phyloP scores from a whole-genome alignment of 352 stramenopile genomes.

The Globisporangium paddicum region DNA sequence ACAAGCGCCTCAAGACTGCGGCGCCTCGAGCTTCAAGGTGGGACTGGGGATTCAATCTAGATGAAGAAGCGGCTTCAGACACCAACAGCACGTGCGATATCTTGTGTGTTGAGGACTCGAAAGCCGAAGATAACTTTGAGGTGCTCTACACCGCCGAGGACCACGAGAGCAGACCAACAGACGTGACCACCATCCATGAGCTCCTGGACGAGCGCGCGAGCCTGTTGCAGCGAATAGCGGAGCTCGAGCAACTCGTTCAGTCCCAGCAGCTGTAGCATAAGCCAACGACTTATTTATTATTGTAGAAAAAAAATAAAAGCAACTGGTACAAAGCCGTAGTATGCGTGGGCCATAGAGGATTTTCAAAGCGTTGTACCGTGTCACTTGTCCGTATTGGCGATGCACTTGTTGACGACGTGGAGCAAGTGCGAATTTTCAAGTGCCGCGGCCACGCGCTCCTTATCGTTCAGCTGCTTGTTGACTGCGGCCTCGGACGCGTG shows the following conservation, averaged over 20 bases:
- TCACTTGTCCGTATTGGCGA: constrained; percentile 89
- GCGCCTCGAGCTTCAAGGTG: constrained; percentile 1
- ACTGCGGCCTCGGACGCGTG: constrained; percentile 94
- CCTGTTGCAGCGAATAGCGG: constrained; percentile 33
- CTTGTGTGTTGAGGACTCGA: constrained; percentile 27
- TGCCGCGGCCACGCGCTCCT: constrained; percentile 94
- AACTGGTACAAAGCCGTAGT: not conserved
- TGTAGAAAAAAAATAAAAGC: not conserved
- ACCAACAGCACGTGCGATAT: constrained; percentile 10
- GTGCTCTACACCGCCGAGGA: not conserved
- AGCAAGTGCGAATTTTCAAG: constrained; percentile 96
- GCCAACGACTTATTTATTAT: not conserved
- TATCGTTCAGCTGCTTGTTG: constrained; percentile 98
- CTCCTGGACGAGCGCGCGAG: constrained; percentile 30
- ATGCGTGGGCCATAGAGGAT: no score
- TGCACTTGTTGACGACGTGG: constrained; percentile 96
- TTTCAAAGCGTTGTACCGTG: no score
- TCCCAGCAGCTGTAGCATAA: not conserved
- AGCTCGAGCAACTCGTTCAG: constrained; percentile 31
- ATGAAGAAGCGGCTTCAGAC: not conserved
- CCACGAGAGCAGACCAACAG: not conserved
- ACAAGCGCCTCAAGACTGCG: constrained; percentile 48
- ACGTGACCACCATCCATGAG: constrained; percentile 10
- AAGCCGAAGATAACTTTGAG: constrained; percentile 23
- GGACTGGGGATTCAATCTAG: not conserved